Conservation (phyloP, 495 filamentous ascomycete species). For the Ramalina intermedia region DNA sequence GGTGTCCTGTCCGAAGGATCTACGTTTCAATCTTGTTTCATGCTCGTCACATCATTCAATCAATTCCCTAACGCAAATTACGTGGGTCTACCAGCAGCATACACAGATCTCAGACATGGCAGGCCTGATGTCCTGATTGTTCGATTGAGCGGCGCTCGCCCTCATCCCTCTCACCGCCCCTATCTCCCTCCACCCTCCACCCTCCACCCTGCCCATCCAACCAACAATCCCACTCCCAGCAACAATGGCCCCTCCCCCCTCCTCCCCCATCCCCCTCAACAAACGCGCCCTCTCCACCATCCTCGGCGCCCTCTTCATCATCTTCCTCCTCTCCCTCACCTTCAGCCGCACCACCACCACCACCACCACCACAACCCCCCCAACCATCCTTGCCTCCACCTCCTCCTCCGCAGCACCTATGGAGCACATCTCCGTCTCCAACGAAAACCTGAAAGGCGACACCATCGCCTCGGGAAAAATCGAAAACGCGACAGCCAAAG, state of each 20-base stretch:
- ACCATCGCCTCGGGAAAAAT: conserved; percentile 70
- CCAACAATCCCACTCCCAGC: not conserved
- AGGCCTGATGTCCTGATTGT: too few relatives aligned
- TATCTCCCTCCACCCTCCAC: too few relatives aligned
- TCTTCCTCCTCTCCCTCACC: conserved; percentile 10
- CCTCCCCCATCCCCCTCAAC: conserved; percentile 2
- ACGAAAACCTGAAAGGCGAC: conserved; percentile 49
- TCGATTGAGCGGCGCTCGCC: too few relatives aligned
- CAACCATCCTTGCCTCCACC: not conserved
- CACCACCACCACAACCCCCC: conserved; percentile 1
- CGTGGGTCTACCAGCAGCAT: too few relatives aligned
- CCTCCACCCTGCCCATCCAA: not conserved
- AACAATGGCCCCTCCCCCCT: not conserved
- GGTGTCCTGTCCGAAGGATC: not conserved
- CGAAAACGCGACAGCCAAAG: conserved; percentile 84
- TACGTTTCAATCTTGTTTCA: not conserved
- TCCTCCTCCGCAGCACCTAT: conserved; percentile 7
- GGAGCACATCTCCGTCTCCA: conserved; percentile 11
- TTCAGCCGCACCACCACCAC: conserved; percentile 1
- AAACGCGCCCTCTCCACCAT: conserved; percentile 21
- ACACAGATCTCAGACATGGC: too few relatives aligned
- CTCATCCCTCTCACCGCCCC: too few relatives aligned
- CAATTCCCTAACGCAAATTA: too few relatives aligned
- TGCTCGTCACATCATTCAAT: too few relatives aligned
- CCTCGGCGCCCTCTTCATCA: conserved; percentile 9